Conservation (phyloP, 169 alveolate genomes). For the Eimeria maxima region DNA sequence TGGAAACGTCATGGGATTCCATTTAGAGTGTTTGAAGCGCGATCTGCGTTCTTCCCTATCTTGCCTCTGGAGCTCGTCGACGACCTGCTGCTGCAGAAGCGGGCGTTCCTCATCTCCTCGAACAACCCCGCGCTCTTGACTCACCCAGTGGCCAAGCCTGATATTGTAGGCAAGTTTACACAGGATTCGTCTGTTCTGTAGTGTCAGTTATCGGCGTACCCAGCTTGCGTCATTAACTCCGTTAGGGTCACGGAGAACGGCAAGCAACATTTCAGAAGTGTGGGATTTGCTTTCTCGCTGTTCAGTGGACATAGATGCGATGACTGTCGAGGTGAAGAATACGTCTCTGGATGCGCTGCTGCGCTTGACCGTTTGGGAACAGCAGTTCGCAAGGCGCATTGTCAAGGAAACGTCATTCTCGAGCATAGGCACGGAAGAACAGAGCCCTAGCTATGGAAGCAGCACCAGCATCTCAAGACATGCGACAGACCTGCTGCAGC, state of each 20-base stretch:
- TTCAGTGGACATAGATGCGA: constrained; percentile 54
- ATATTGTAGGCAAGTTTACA: constrained; percentile 44
- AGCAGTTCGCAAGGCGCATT: constrained; percentile 56
- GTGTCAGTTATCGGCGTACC: not conserved
- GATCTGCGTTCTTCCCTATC: constrained; percentile 67
- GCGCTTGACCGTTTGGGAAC: constrained; percentile 62
- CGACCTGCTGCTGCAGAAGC: constrained; percentile 71
- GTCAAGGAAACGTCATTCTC: constrained; percentile 21
- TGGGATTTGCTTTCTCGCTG: not conserved
- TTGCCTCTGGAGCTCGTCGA: constrained; percentile 61
- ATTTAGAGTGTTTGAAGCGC: constrained; percentile 54
- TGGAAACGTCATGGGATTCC: constrained; percentile 78
- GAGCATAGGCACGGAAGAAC: not conserved
- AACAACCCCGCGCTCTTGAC: constrained; percentile 37
- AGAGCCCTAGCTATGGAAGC: constrained; percentile 5
- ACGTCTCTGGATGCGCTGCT: constrained; percentile 53
- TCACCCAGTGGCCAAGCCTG: constrained; percentile 73
- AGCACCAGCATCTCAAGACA: constrained; percentile 69
- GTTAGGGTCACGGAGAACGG: not conserved
- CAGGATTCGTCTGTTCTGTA: not conserved
- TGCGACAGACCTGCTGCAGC: constrained; percentile 72
- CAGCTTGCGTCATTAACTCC: not conserved
- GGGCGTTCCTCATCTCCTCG: constrained; percentile 52
- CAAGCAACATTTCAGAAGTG: not conserved
- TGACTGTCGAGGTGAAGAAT: constrained; percentile 16